A percentile compares a stretch with the other conserved stretches of the same genome.
Evolutionary conservation across 331 rosid genomes (phyloP).

Genomic region (Rhamnella rubrinervis): DNA sequence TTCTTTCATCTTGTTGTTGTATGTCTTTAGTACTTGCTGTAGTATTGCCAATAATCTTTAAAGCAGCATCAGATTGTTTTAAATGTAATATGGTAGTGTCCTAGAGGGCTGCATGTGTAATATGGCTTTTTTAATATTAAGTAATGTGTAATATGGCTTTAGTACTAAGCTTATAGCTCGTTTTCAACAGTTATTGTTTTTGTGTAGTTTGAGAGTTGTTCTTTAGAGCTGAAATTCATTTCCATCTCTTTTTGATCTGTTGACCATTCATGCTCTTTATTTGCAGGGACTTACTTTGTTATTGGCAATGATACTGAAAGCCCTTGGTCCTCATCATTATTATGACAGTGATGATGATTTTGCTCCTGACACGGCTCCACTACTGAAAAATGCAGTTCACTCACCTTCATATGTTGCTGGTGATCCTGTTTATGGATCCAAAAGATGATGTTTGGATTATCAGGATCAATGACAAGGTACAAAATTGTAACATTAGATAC

Average conservation of each 20-base stretch:
- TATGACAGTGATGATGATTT: slow-evolving; percentile 82
- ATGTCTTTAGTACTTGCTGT: no score
- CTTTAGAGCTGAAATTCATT: background rate
- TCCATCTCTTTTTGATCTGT: background rate
- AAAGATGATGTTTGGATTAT: slow-evolving; percentile 42
- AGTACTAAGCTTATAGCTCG: no score
- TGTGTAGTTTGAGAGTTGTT: background rate
- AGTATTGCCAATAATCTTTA: no score
- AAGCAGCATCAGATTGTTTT: no score
- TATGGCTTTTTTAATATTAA: no score
- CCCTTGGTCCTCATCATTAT: slow-evolving; percentile 63
- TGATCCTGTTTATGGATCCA: slow-evolving; percentile 56
- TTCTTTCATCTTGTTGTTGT: no score
- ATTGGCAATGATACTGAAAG: slow-evolving; percentile 74
- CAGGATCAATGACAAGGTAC: slow-evolving; percentile 57
- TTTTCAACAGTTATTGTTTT: background rate
- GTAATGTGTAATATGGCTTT: no score
- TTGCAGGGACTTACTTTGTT: slow-evolving; percentile 64
- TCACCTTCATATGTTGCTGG: slow-evolving; percentile 56
- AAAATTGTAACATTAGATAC: background rate
- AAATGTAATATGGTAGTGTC: no score
- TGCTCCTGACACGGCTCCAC: slow-evolving; percentile 59
- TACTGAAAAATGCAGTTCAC: slow-evolving; percentile 50
- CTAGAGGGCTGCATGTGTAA: no score
- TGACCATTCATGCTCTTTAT: background rate